These are phyloP conservation scores for Vittaforma corneae DNA, from an alignment of 371 early-diverging fungal genomes.

Conservation along the genomic window DNA sequence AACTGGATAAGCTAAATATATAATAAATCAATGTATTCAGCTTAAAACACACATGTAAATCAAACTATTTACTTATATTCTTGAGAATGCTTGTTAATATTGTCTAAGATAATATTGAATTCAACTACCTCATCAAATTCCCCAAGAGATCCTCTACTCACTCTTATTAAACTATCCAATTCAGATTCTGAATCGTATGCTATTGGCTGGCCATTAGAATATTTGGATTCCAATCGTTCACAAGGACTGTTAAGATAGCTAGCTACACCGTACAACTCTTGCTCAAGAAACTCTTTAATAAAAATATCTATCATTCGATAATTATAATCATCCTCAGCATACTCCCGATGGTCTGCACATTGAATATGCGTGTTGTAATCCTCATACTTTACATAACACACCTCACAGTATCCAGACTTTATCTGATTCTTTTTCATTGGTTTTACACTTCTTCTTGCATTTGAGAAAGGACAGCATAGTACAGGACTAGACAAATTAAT, in stretches of 20 bases:
- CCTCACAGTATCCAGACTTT: constrained; percentile 55
- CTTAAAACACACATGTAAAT: not conserved
- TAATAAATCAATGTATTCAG: not conserved
- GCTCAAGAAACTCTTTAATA: not conserved
- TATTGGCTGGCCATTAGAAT: not conserved
- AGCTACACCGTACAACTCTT: not conserved
- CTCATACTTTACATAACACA: constrained; percentile 50
- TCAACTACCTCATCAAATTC: not conserved
- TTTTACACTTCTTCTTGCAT: constrained; percentile 15
- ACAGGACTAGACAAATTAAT: constrained; percentile 33
- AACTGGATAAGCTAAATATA: not conserved
- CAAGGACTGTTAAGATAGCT: not conserved
- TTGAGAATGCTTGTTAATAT: no score
- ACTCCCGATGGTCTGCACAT: constrained; percentile 40
- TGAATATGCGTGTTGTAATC: constrained; percentile 52
- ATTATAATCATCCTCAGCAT: constrained; percentile 36
- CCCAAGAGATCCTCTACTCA: not conserved
- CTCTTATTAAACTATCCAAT: not conserved
- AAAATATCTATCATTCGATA: constrained; percentile 53
- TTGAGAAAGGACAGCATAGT: constrained; percentile 32
- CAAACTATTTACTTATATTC: no score
- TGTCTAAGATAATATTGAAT: not conserved
- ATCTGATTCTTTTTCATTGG: constrained; percentile 10
- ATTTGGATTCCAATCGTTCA: not conserved
- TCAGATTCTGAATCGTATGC: not conserved